Base-by-base conservation (phyloP, 164 flowering plant species). In the Macadamia tetraphylla region DNA sequence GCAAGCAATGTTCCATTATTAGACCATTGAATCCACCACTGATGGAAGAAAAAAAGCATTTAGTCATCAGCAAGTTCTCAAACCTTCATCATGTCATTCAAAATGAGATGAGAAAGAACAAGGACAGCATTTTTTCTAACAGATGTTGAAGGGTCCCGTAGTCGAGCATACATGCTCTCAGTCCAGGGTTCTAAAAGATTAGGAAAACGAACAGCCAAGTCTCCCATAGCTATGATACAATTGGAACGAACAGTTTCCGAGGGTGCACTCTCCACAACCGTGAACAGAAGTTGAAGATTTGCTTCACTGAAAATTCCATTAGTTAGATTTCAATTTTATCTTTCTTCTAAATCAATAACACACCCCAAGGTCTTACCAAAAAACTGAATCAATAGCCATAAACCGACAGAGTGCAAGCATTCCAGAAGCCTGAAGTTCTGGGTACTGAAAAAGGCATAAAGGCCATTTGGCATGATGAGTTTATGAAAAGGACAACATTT, bases 11-110 rank as follows among this genome's bases (percentile, higher is more conserved):
- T 29, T 59, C 3, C 31, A 72, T 59, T 58, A 70, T 29, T 60
- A 61, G 35, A 23, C 58, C 17, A 44, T 14, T 14, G 62, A 49
- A 55, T 57, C 63, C 23, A 15, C 42, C 32, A 29, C 10, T 29
- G 42, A 59, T 1, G n/a, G 29, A 66, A 69, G n/a, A 58, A 40
- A 62, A 60, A 61, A 29, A 65, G 68, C 9, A 68, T 60, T 29
- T 60, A 73, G 44, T 10, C 44, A 29, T 35, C 48, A 65, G 29
- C 63, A 35, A 66, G 65, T 40, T 31, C 18, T 14, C 82, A 51
- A 46, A 95, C 99, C 99, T 95, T 95, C 99, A 95, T 92, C 98
- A 95, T 95, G 75, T 92, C 98, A 80, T 95, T 95, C 71, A 95
- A 72, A 69, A 95, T 95, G 67, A 92, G 97, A 79, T 95, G 99